Conservation (phyloP, 768 basidiomycete genomes). For the Postia placenta region DNA sequence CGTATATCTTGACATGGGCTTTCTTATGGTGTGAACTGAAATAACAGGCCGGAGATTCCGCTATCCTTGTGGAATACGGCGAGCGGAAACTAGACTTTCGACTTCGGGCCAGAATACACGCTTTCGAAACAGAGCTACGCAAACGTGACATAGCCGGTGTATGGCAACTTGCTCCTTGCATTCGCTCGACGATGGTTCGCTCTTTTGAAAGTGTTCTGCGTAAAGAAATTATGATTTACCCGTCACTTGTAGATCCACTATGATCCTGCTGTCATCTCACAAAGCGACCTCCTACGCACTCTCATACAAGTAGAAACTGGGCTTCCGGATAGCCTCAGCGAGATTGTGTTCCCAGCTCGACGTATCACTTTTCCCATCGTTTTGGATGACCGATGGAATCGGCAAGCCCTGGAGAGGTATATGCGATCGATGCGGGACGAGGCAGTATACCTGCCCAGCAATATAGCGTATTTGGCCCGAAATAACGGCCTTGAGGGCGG, state of each 20-base stretch:
- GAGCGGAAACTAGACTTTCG: constrained; percentile 45
- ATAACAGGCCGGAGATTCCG: constrained; percentile 54
- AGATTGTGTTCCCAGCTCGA: constrained; percentile 44
- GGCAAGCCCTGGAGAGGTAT: constrained; percentile 51
- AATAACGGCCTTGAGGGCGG: constrained; percentile 51
- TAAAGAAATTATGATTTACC: no score
- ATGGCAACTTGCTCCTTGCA: constrained; percentile 41
- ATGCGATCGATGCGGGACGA: constrained; percentile 47
- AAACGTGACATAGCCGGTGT: constrained; percentile 30
- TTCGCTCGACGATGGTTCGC: constrained; percentile 52
- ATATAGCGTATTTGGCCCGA: constrained; percentile 57
- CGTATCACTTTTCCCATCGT: constrained; percentile 56
- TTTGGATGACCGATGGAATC: constrained; percentile 53
- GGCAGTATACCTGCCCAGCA: constrained; percentile 64
- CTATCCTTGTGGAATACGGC: constrained; percentile 61
- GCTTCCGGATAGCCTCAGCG: constrained; percentile 33
- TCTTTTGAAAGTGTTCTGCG: no score
- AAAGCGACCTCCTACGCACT: constrained; percentile 34
- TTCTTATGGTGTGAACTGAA: neutral
- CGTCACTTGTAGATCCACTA: constrained; percentile 37
- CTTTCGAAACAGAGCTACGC: constrained; percentile 38
- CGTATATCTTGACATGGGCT: neutral
- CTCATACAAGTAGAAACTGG: constrained; percentile 33
- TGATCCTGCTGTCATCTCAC: constrained; percentile 36
- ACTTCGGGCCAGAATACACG: constrained; percentile 53